A percentile compares a stretch with the other conserved stretches of the same genome.
Conservation (phyloP, 208 protist genomes). For the Trypanosoma lewisi region DNA sequence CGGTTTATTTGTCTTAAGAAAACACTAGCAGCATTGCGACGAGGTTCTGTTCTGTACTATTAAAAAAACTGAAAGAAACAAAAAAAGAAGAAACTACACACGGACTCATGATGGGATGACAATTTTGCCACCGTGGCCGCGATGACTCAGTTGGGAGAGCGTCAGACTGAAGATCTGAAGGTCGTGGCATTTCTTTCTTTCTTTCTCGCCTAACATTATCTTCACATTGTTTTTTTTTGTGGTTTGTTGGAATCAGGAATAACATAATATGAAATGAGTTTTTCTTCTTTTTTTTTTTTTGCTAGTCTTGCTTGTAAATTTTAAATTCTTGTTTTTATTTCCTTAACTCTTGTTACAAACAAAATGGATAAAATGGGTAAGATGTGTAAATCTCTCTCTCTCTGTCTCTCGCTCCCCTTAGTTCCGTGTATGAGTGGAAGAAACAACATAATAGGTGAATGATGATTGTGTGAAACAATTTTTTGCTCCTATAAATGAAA, state of each 20-base stretch:
- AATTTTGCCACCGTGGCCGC: background rate
- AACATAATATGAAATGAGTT: too few species aligned
- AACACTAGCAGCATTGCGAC: constrained; percentile 12
- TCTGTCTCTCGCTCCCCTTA: too few species aligned
- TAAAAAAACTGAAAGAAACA: background rate
- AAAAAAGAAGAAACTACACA: background rate
- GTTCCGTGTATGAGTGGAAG: too few species aligned
- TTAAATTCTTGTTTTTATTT: constrained; percentile 1
- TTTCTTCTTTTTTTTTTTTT: constrained; percentile 18
- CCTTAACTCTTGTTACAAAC: background rate
- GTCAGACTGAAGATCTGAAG: constrained; percentile 9
- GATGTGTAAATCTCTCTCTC: background rate
- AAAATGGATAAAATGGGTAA: too few species aligned
- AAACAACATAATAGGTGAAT: too few species aligned
- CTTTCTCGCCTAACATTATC: too few species aligned
- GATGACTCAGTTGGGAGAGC: constrained; percentile 4
- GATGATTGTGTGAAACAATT: background rate
- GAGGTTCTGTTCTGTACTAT: constrained; percentile 24
- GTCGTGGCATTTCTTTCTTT: constrained; percentile 14
- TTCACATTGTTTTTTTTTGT: too few species aligned
- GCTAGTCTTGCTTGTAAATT: background rate
- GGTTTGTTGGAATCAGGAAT: too few species aligned
- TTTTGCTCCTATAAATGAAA: constrained; percentile 8
- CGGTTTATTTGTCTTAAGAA: constrained; percentile 17
- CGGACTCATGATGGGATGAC: background rate